phyloP scores from a whole-genome alignment of 306 rosid species.

The Dalbergia cultrata region DNA sequence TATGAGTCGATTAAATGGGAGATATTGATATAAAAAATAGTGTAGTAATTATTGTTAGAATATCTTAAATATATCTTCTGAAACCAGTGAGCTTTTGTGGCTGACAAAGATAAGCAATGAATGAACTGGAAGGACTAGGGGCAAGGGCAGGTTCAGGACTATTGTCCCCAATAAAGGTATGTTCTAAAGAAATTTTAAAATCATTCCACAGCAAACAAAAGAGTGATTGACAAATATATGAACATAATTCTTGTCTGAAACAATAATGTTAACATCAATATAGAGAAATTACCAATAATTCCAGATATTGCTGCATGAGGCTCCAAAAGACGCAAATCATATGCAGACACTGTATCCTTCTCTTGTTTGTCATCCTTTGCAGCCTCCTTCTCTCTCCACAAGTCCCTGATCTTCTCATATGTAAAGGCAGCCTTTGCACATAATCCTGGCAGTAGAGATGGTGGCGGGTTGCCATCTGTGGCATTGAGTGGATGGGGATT shows the following conservation, averaged over 20 bases:
- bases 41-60: background rate
- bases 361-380: constrained; percentile 41
- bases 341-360: constrained; percentile 52
- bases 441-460: constrained; percentile 75
- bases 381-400: constrained; percentile 66
- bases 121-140: background rate
- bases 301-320: constrained; percentile 87
- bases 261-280: constrained; percentile 13
- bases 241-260: constrained; percentile 30
- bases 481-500: constrained; percentile 66
- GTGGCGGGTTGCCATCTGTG: constrained; percentile 54
- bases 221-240: background rate
- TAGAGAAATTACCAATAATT: constrained; percentile 67
- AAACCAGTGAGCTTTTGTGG: background rate
- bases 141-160: background rate
- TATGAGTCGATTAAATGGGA: too few species aligned
- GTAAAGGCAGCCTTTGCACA: constrained; percentile 86
- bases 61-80: constrained; percentile 1
- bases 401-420: constrained; percentile 65
- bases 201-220: background rate
- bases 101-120: background rate
- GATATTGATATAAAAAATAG: background rate
- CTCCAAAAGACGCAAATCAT: constrained; percentile 70
- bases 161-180: background rate
- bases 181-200: constrained; percentile 7